Evolutionary conservation across 1,284 basidiomycete genomes (phyloP).

Genomic region (Cystobasidium slooffiae): DNA sequence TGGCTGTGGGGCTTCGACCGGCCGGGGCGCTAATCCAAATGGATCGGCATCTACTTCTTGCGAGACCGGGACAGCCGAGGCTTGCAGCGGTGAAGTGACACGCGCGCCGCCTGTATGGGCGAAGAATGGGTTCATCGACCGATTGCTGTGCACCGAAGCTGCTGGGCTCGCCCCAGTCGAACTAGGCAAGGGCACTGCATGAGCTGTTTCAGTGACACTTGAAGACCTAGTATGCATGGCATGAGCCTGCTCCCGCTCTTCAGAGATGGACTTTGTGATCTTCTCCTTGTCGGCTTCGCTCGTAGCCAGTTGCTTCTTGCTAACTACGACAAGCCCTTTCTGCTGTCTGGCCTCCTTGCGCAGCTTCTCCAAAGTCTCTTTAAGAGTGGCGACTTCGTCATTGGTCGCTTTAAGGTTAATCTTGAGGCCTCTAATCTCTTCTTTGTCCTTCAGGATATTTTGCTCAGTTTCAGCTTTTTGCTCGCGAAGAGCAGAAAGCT

Average conservation of each 20-base stretch:
- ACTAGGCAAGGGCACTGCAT: slow-evolving; percentile 15
- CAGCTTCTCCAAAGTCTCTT: slow-evolving; percentile 79
- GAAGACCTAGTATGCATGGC: slow-evolving; percentile 58
- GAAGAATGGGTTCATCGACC: slow-evolving; percentile 41
- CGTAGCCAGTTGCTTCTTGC: slow-evolving; percentile 87
- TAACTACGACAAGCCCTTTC: slow-evolving; percentile 90
- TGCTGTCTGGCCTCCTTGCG: slow-evolving; percentile 95
- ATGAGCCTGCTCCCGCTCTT: slow-evolving; percentile 66
- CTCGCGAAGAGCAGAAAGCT: slow-evolving; percentile 81
- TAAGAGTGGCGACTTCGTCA: slow-evolving; percentile 72
- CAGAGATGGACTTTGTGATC: slow-evolving; percentile 62
- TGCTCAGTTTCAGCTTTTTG: slow-evolving; percentile 95
- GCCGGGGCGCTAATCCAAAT: slow-evolving; percentile 61
- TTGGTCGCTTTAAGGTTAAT: slow-evolving; percentile 79
- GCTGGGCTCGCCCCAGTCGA: slow-evolving; percentile 52
- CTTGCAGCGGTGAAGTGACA: slow-evolving; percentile 59
- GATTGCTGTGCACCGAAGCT: slow-evolving; percentile 48
- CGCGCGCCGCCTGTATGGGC: slow-evolving; percentile 48
- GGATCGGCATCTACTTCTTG: slow-evolving; percentile 59
- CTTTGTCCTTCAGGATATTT: slow-evolving; percentile 84
- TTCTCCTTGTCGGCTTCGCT: slow-evolving; percentile 78
- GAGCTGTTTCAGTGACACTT: slow-evolving; percentile 60
- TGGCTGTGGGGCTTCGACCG: slow-evolving; percentile 16
- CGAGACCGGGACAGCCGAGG: slow-evolving; percentile 63
- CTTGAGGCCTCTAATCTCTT: slow-evolving; percentile 86